Percentiles rank a stretch among this genome's conserved stretches.
These are phyloP conservation scores for Saccharomycopsis amapae DNA, from an alignment of 805 yeast genomes.

Conservation along the genomic window DNA sequence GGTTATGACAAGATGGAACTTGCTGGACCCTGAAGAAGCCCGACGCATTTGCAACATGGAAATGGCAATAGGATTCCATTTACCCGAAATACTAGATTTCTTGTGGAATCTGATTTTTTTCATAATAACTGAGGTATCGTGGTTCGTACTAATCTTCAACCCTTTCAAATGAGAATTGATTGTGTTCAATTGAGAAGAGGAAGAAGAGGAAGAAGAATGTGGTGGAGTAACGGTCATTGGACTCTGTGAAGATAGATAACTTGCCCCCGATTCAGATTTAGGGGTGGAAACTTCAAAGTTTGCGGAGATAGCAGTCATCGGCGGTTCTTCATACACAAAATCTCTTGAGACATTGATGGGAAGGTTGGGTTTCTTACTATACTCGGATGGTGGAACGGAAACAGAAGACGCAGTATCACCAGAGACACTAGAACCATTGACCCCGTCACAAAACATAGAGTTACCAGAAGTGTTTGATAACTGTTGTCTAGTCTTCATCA, in stretches of 20 bases:
- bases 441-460: too few species aligned
- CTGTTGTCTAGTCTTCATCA: constrained; percentile 14
- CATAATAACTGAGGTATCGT: not conserved
- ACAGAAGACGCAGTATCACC: too few species aligned
- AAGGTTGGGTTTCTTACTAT: too few species aligned
- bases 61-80: constrained; percentile 20
- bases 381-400: too few species aligned
- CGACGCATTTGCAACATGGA: constrained; percentile 6
- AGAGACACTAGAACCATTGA: too few species aligned
- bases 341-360: too few species aligned
- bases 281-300: too few species aligned
- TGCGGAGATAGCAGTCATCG: too few species aligned
- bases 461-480: constrained; percentile 5
- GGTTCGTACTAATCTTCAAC: not conserved
- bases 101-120: constrained; percentile 20
- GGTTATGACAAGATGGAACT: constrained; percentile 9
- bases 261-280: not conserved
- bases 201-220: not conserved
- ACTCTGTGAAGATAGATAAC: not conserved
- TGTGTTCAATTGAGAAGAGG: not conserved
- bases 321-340: too few species aligned
- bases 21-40: not conserved
- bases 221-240: not conserved
- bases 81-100: constrained; percentile 20
- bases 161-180: not conserved